Base-by-base conservation (phyloP, 2,329 filamentous ascomycete genomes). In the Huntiella savannae region DNA sequence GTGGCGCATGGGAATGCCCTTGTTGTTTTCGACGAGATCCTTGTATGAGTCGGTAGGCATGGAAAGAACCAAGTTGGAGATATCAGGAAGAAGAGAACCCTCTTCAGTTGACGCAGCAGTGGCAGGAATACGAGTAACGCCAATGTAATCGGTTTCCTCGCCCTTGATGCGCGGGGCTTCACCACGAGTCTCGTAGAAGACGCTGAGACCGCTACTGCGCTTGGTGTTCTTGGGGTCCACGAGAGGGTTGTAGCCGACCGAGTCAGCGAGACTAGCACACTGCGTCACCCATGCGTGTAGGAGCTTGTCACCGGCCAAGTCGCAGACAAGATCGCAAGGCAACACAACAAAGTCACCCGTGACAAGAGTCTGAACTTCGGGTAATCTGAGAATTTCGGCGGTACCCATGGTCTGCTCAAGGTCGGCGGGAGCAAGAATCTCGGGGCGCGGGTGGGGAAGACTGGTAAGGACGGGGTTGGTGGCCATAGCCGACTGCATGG, bases 271-370 rank as follows among this genome's bases (percentile, higher is more conserved):
- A 34, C 79, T 82, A 12, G 76, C 79, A 43, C 85, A 75, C 54
- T 82, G 77, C 28, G 87, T 75, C 80, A 95, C 87, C 86, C 91
- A 98, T 50, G 87, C 77, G 60, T 95, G 85, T 2, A 93, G 64
- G 16, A 96, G 68, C 51, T 79, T 75, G 54, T 86, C 81, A 10
- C 86, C 87, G 2, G 82, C 79, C 12, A 96, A 66, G 57, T 94
- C 87, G 59, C 86, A 95, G 35, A 98, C 77, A 5, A 98, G 68
- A 59, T 98, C 91, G 61, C 91, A 98, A 0, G 91, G 88, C 3
- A 98, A 67, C 3, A 96, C 75, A 19, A 95, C 66, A 57, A 98
- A 96, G 62, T 98, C 85, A 10, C 77, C 76, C 46, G 75, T 85
- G 54, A 98, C 75, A 5, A 77, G 70, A n/a, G 70, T 68, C 57